phyloP scores from a whole-genome alignment of 2,329 filamentous ascomycete genomes.

The Grosmannia clavigera region DNA sequence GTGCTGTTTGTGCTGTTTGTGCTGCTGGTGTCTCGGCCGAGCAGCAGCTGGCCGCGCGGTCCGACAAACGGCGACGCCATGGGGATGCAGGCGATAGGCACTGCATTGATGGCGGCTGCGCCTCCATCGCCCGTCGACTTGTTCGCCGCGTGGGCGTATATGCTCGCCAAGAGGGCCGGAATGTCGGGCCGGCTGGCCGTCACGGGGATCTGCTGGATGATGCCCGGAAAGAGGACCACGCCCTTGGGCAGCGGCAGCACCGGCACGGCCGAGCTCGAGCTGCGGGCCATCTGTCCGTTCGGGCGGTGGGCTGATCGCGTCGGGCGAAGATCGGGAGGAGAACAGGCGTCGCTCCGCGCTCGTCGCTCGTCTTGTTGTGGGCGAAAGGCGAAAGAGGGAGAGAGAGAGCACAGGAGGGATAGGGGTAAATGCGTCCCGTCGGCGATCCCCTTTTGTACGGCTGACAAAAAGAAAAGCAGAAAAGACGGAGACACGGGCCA shows the following conservation, averaged over 20 bases:
- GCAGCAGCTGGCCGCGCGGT: slow-evolving; percentile 61
- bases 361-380: too few species aligned
- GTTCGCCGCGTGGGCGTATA: slow-evolving; percentile 61
- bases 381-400: too few species aligned
- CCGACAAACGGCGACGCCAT: slow-evolving; percentile 64
- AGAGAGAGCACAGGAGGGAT: too few species aligned
- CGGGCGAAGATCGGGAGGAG: too few species aligned
- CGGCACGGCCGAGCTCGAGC: slow-evolving; percentile 44
- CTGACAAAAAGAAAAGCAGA: too few species aligned
- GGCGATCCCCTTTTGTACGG: too few species aligned
- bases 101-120: slow-evolving; percentile 48
- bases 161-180: slow-evolving; percentile 70
- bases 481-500: too few species aligned
- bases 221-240: slow-evolving; percentile 72
- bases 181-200: slow-evolving; percentile 72
- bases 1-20: neutral
- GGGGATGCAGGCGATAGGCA: slow-evolving; percentile 81
- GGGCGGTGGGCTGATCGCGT: too few species aligned
- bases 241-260: slow-evolving; percentile 73
- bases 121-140: slow-evolving; percentile 36
- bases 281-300: slow-evolving; percentile 16
- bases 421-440: too few species aligned
- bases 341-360: too few species aligned
- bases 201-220: slow-evolving; percentile 74
- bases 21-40: slow-evolving; percentile 49